Evolutionary conservation across 305 asterid species (phyloP), one percentile per base, ranked within the genome.

Genomic region (Ilex paraguariensis): DNA sequence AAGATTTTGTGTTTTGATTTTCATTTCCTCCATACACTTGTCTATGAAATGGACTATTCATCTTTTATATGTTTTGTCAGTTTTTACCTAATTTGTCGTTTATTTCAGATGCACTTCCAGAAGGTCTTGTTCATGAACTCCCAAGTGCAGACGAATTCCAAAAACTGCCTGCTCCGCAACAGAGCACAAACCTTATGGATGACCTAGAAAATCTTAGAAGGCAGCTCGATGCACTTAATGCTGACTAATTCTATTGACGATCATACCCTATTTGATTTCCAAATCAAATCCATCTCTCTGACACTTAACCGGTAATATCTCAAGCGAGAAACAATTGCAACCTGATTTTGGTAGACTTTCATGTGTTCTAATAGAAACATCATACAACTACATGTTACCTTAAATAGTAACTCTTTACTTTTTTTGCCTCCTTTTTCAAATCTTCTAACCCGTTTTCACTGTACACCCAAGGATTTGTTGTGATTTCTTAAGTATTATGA

Each of bases 201-300:
- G 92, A 88, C 73, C 95, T 91, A 61, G 96, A 91, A 14, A 92
- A 88, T 15, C 85, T 91, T 57, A 84, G 84, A 72, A 79, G 66
- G 64, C 95, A 86, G 61, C 95, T 91, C 40, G 96, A 88, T 49
- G 91, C 92, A 59, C 96, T 91, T 54, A 91, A 88, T 31, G 77
- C 93, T 10, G 75, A 73, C 66, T 84, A 78, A 71, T 45, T 56
- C 61, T 54, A 5, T 56, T 30, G 52, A 58, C 42, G 9, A 4
- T 36, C 7, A 36, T 36, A 8, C 42, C 42, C 42, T 36, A 36
- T 36, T 36, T 36, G 6, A 36, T 36, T 8, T 36, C 42, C 42
- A 36, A 36, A 36, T 36, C 9, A 36, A 4, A 36, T 36, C 9
- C 42, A 36, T 36, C 42, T 36, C 42, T 5, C 1, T 36, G 1